Evolutionary conservation across 208 protist species (phyloP).

Genomic region (Lotmaria passim): DNA sequence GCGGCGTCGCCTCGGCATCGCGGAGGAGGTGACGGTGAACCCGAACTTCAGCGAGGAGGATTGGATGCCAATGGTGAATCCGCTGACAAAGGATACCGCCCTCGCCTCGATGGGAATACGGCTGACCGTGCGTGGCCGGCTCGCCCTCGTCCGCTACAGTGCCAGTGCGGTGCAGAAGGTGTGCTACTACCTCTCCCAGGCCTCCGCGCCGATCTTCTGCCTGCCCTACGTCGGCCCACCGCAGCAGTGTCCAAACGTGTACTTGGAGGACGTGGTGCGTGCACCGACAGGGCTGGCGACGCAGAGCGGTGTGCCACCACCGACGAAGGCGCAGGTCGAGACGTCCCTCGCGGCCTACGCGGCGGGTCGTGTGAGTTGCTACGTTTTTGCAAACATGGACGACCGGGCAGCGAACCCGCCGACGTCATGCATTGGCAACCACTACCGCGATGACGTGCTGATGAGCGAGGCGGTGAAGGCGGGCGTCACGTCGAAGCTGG

Average conservation of each 20-base stretch:
- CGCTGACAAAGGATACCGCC: conserved; percentile 25
- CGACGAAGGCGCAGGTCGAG: not conserved
- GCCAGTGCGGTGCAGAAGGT: conserved; percentile 14
- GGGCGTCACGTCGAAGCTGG: conserved; percentile 16
- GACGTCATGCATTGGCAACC: conserved; percentile 7
- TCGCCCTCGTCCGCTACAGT: conserved; percentile 17
- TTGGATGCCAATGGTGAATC: conserved; percentile 33
- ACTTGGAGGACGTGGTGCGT: conserved; percentile 16
- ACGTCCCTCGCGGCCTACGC: conserved; percentile 9
- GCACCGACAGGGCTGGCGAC: not conserved
- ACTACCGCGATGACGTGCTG: conserved; percentile 14
- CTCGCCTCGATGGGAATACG: conserved; percentile 16
- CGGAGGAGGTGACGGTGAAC: conserved; percentile 10
- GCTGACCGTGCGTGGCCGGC: conserved; percentile 15
- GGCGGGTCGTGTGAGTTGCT: conserved; percentile 10
- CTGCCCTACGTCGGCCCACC: conserved; percentile 24
- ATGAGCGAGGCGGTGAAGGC: conserved; percentile 4
- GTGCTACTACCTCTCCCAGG: conserved; percentile 28
- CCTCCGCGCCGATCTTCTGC: conserved; percentile 26
- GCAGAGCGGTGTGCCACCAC: conserved; percentile 1
- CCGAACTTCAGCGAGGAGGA: conserved; percentile 19
- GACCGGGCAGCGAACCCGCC: conserved; percentile 7
- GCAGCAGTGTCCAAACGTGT: conserved; percentile 23
- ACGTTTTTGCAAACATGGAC: conserved; percentile 8
- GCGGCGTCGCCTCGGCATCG: conserved; percentile 11